These are phyloP conservation scores for Aureobasidium sp. DNA, from an alignment of 2,329 filamentous ascomycete species.

Conservation along the genomic window DNA sequence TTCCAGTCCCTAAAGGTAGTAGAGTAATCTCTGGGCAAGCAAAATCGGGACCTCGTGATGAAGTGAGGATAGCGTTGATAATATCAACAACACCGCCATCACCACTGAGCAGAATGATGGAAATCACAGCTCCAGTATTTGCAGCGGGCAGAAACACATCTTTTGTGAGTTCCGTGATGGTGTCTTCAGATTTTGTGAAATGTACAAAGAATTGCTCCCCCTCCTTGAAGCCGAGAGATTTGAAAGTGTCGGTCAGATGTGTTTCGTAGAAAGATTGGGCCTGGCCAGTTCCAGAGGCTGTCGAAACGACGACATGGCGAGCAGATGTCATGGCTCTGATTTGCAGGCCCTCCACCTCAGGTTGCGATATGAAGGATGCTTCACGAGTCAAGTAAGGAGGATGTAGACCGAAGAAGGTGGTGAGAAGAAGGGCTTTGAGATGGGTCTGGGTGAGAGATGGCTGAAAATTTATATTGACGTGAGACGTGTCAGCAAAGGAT, in stretches of 20 bases:
- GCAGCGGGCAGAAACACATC: conserved; percentile 44
- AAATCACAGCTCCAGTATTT: conserved; percentile 44
- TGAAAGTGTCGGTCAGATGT: conserved; percentile 36
- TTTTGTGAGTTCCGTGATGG: conserved; percentile 57
- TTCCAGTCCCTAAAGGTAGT: conserved; percentile 47
- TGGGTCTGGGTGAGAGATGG: no score
- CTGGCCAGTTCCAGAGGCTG: conserved; percentile 37
- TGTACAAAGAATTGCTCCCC: conserved; percentile 46
- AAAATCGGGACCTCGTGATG: conserved; percentile 23
- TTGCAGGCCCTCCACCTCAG: background rate
- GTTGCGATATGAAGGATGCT: background rate
- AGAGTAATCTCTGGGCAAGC: conserved; percentile 51
- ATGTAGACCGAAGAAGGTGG: background rate
- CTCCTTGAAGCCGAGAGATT: conserved; percentile 33
- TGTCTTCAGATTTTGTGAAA: conserved; percentile 56
- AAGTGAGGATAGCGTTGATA: conserved; percentile 57
- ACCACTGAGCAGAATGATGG: conserved; percentile 73
- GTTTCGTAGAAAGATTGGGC: conserved; percentile 35
- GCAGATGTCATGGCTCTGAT: conserved; percentile 1
- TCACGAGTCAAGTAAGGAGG: background rate
- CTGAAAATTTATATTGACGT: background rate
- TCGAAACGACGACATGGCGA: conserved; percentile 39
- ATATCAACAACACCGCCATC: conserved; percentile 83
- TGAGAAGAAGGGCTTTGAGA: no score
- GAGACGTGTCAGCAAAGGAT: background rate